Conservation (phyloP, 73 alveolate species). For the Paramecium caudatum region DNA sequence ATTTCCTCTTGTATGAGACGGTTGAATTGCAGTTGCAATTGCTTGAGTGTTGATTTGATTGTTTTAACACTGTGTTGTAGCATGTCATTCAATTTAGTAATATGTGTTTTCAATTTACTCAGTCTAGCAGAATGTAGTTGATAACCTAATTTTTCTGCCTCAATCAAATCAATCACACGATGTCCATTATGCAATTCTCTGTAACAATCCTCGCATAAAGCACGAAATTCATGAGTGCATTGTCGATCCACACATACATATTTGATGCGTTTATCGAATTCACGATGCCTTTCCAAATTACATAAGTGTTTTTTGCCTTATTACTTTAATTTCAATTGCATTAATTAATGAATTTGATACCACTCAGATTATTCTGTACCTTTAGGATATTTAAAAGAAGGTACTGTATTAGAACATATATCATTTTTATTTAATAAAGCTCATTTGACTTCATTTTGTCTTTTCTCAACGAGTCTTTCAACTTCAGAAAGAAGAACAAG, state of each 20-base stretch:
- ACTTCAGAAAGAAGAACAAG: slow-evolving; percentile 48
- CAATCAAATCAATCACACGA: slow-evolving; percentile 52
- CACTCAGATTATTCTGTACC: too few relatives aligned
- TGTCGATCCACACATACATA: slow-evolving; percentile 26
- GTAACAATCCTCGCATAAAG: slow-evolving; percentile 17
- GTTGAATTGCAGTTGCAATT: neutral
- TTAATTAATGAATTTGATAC: too few relatives aligned
- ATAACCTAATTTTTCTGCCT: slow-evolving; percentile 10
- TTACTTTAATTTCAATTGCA: slow-evolving; percentile 37
- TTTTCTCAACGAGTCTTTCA: slow-evolving; percentile 63
- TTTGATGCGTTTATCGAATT: slow-evolving; percentile 2
- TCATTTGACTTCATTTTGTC: slow-evolving; percentile 46
- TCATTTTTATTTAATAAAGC: too few relatives aligned
- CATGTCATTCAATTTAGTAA: neutral
- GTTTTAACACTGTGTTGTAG: slow-evolving; percentile 6
- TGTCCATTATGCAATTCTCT: slow-evolving; percentile 34
- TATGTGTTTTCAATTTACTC: neutral
- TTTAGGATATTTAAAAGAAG: too few relatives aligned
- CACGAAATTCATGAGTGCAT: slow-evolving; percentile 26
- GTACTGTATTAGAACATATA: too few relatives aligned
- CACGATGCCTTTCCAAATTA: neutral
- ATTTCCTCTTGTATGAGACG: neutral
- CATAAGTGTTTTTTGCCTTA: slow-evolving; percentile 2
- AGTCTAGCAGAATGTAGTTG: neutral
- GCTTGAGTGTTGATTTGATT: neutral